A percentile compares a stretch with the other conserved stretches of the same genome.
Evolutionary conservation across 2,329 filamentous ascomycete species (phyloP).

Genomic region (Rhynchosporium agropyri): DNA sequence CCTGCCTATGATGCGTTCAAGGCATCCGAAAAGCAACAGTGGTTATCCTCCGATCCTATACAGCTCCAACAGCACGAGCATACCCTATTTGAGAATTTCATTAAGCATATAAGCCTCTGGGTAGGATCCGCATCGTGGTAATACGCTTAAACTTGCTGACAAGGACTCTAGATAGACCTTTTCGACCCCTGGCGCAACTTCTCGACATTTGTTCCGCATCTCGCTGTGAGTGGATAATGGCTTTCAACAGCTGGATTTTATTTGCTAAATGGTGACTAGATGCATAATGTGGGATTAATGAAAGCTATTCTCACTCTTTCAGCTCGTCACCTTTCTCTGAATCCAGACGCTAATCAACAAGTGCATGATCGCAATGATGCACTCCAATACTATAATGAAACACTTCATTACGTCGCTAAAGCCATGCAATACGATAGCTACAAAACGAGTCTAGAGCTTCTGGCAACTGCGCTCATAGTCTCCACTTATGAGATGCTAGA

Average conservation of each 20-base stretch:
- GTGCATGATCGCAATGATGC: constrained; percentile 45
- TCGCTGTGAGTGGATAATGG: constrained; percentile 35
- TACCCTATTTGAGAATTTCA: constrained; percentile 35
- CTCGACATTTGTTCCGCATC: constrained; percentile 42
- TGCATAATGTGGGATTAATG: constrained; percentile 58
- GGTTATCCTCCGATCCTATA: constrained; percentile 31
- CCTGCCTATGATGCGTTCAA: constrained; percentile 8
- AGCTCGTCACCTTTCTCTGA: constrained; percentile 52
- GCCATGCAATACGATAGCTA: constrained; percentile 62
- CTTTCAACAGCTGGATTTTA: neutral
- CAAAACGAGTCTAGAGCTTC: constrained; percentile 58
- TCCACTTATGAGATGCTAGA: constrained; percentile 70
- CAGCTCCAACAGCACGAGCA: constrained; percentile 34
- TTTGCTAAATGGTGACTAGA: constrained; percentile 35
- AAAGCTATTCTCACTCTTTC: constrained; percentile 60
- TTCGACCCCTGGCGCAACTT: constrained; percentile 44
- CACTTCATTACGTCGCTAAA: constrained; percentile 61
- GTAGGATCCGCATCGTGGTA: constrained; percentile 19
- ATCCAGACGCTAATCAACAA: constrained; percentile 33
- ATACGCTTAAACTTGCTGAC: neutral
- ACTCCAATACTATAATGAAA: constrained; percentile 63
- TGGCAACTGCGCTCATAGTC: constrained; percentile 61
- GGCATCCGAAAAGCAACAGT: constrained; percentile 20
- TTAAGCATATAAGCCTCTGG: constrained; percentile 35
- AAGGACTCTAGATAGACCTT: constrained; percentile 38